Percentiles rank a stretch among this genome's conserved stretches.
phyloP scores from a whole-genome alignment of 306 rosid genomes.

The Phaseolus lunatus region DNA sequence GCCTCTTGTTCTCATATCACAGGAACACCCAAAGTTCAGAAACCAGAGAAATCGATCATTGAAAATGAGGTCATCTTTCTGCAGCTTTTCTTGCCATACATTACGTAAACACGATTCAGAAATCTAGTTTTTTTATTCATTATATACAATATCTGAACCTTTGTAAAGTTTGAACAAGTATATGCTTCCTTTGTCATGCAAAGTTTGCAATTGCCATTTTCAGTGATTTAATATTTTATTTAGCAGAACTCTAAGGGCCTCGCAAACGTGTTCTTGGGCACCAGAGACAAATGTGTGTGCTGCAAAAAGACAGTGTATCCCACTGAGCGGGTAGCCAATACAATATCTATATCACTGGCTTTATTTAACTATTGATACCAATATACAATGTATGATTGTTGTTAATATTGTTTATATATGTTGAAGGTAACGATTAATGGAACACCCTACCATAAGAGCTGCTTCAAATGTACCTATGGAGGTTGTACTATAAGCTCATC shows the following conservation, averaged over 20 bases:
- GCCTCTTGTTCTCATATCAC: conserved; percentile 37
- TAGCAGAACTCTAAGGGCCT: conserved; percentile 60
- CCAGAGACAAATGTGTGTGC: conserved; percentile 75
- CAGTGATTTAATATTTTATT: background rate
- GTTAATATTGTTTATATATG: background rate
- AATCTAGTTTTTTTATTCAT: background rate
- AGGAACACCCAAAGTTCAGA: conserved; percentile 76
- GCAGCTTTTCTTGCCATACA: conserved; percentile 10
- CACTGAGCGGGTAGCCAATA: conserved; percentile 68
- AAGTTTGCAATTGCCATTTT: conserved; percentile 10
- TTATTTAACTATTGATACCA: background rate
- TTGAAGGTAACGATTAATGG: conserved; percentile 67
- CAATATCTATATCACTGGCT: too few relatives aligned
- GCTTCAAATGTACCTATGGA: conserved; percentile 84
- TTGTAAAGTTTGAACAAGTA: background rate
- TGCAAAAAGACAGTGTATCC: conserved; percentile 84
- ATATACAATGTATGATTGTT: background rate
- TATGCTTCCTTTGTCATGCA: background rate
- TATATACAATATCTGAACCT: background rate
- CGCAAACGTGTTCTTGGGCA: conserved; percentile 68
- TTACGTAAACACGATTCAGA: background rate
- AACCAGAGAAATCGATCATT: conserved; percentile 51
- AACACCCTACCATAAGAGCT: conserved; percentile 66
- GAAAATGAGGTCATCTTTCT: conserved; percentile 56
- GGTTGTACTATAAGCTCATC: conserved; percentile 81